Evolutionary conservation across 2,329 filamentous ascomycete species (phyloP).

Genomic region (Fusarium annulatum): DNA sequence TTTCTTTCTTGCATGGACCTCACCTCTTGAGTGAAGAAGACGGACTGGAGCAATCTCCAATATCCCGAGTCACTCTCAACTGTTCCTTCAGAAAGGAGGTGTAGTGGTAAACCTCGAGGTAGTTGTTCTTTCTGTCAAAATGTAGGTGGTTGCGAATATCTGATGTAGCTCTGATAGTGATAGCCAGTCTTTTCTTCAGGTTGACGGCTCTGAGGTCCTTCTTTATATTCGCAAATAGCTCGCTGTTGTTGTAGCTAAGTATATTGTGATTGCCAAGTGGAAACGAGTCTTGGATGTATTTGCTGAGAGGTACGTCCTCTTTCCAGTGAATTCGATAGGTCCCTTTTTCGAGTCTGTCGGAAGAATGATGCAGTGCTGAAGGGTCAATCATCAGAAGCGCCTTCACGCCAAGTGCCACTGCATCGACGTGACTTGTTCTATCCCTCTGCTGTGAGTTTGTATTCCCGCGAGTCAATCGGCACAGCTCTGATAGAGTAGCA

Average conservation of each 20-base stretch:
- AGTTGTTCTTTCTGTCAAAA: not conserved
- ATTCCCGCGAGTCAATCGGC: rapidly evolving
- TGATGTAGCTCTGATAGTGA: not conserved
- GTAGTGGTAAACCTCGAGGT: not conserved
- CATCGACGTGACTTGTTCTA: not conserved
- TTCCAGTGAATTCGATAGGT: not conserved
- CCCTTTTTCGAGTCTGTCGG: not conserved
- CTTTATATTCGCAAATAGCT: not conserved
- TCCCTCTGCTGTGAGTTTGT: rapidly evolving
- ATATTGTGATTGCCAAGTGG: not conserved
- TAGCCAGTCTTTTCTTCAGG: not conserved
- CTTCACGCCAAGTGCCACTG: not conserved
- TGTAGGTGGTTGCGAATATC: not conserved
- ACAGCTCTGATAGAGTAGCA: not conserved
- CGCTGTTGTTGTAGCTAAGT: not conserved
- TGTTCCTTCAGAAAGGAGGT: not conserved
- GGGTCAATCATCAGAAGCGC: not conserved
- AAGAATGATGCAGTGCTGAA: not conserved
- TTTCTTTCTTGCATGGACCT: rapidly evolving
- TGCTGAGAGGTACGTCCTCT: not conserved
- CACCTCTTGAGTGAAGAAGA: not conserved
- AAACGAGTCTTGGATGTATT: not conserved
- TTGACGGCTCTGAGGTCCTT: not conserved
- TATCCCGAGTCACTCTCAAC: not conserved
- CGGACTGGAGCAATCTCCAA: not conserved